Base-by-base conservation (phyloP, 257 asterid genomes). In the Solanum lycopersicoides region DNA sequence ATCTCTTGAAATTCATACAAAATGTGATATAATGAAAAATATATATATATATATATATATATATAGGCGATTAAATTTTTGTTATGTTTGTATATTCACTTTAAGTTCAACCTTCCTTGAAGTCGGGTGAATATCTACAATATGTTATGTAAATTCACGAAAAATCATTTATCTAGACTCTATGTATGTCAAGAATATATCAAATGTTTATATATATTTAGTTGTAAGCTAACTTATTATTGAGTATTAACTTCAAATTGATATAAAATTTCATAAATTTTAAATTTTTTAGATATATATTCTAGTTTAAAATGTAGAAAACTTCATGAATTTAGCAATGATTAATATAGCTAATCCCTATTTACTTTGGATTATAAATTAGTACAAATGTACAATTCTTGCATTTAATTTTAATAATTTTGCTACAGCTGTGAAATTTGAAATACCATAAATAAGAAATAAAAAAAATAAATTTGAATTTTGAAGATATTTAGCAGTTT, bases 11-110 rank as follows among this genome's bases (percentile, higher is more conserved):
- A 25, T 68, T 12, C 0, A 68, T 13, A n/a, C 34, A 11, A 0
- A 2, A 69, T 30, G 1, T 69, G 41, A 69, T 16, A 30, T 28
- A 14, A 69, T 3, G 21, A n/a, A n/a, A n/a, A n/a, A n/a, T n/a
- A n/a, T n/a, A n/a, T n/a, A n/a, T n/a, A n/a, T n/a, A n/a, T n/a
- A n/a, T n/a, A n/a, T n/a, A n/a, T n/a, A n/a, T 66, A 0, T 65
- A 65, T 65, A n/a, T 65, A 1, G 0, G 72, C 9, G 7, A 65
- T n/a, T n/a, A 65, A 11, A 0, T 65, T 65, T 65, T 65, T 11
- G 3, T 23, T 0, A 2, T n/a, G 16, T n/a, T 63, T 0, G 15
- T 63, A 11, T n/a, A 25, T n/a, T 59, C 69, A 23, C 7, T 0
- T 60, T 0, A 60, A 23, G 69, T 60, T 60, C 7, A 60, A 23